A percentile compares a stretch with the other conserved stretches of the same genome.
Conservation (phyloP, 108 stramenopile genomes). For the Cylindrotheca closterium region DNA sequence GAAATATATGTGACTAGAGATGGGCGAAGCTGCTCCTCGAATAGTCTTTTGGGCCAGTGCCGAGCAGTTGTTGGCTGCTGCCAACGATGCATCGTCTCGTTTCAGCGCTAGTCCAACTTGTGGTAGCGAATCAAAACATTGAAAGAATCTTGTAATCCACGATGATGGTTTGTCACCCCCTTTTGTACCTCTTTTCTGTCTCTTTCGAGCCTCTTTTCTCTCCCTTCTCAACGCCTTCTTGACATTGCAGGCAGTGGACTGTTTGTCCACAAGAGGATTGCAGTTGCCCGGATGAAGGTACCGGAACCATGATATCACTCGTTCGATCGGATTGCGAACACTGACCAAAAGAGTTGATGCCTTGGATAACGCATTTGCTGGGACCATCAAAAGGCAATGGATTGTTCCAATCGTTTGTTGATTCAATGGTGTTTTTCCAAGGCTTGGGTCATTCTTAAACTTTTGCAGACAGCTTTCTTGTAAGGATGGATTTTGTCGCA, state of each 20-base stretch:
- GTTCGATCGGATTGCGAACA: slow-evolving; percentile 27
- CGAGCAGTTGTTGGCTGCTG: neutral
- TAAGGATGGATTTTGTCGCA: slow-evolving; percentile 15
- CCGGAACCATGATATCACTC: slow-evolving; percentile 21
- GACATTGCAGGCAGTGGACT: slow-evolving; percentile 25
- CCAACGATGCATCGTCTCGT: neutral
- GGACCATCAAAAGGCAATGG: slow-evolving; percentile 11
- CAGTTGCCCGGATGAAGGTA: slow-evolving; percentile 29
- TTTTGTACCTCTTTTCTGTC: slow-evolving; percentile 5
- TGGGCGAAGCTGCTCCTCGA: slow-evolving; percentile 1
- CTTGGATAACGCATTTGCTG: neutral
- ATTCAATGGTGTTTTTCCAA: slow-evolving; percentile 4
- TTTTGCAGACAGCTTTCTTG: slow-evolving; percentile 1
- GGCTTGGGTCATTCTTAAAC: neutral
- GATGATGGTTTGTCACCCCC: slow-evolving; percentile 16
- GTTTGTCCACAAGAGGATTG: slow-evolving; percentile 3
- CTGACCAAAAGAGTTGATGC: slow-evolving; percentile 21
- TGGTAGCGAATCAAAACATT: slow-evolving; percentile 2
- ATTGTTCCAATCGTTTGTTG: slow-evolving; percentile 10
- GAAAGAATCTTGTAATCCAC: slow-evolving; percentile 18
- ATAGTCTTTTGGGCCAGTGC: slow-evolving; percentile 18
- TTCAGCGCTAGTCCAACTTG: neutral
- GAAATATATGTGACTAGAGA: slow-evolving; percentile 16
- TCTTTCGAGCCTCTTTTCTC: neutral
- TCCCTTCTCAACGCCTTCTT: slow-evolving; percentile 5